Evolutionary conservation across 1,284 basidiomycete genomes (phyloP), one percentile per base, ranked within the genome.

Genomic region (Schizophyllum amplum): DNA sequence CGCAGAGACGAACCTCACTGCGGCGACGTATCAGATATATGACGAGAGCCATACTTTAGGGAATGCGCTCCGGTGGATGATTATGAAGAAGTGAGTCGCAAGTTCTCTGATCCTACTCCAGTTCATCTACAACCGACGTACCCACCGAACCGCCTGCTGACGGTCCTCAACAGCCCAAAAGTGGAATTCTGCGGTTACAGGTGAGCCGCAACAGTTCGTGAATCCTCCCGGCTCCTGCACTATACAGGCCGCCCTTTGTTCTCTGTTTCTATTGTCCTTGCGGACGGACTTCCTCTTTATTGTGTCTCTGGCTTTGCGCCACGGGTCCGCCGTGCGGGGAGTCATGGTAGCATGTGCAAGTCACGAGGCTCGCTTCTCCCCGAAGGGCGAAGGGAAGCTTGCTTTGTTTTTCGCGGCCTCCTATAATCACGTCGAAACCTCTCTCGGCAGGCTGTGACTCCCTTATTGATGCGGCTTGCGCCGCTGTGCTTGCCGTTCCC

Each of bases 101-200:
- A n/a, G n/a, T 53, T 54, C 9, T 52, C 21, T 52, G 52, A 27
- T 52, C 23, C 52, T 56, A 26, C 55, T 52, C 55, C 55, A 61
- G 56, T 53, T 58, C 23, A 42, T 17, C 33, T 13, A 9, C 33
- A 3, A 42, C 33, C 33, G 13, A 42, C 33, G 11, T 42, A 42
- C 33, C 13, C 33, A 13, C 33, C 17, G 33, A 4, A 42, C 33
- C 33, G 17, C 33, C 33, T 42, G 33, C 33, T 42, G 17, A 42
- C 33, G 13, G 17, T 42, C 13, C 33, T 17, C 33, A 42, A 42
- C 33, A 98, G 96, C 69, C 92, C 96, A n/a, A 93, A 94, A 65
- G 96, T 98, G 57, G 94, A 98, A 73, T 98, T 98, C 71, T 99
- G 96, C 70, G 96, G 96, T 26, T 99, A 99, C 78, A 94, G 90